Evolutionary conservation across 1,139 yeast genomes (phyloP).

Genomic region (Geotrichum phurueaensis): DNA sequence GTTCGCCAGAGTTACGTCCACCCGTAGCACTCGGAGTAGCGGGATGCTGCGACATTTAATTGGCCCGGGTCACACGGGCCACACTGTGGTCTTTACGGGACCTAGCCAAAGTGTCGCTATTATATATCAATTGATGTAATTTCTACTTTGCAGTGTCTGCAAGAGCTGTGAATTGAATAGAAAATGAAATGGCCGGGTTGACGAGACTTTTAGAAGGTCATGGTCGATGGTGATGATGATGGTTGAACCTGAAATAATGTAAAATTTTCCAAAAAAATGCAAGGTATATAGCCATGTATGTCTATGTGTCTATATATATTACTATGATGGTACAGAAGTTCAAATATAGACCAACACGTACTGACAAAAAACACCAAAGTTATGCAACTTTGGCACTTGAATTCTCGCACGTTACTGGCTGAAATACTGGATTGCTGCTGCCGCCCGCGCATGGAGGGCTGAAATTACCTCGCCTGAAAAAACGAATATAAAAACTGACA

Average conservation of each 20-base stretch:
- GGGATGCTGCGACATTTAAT: not conserved
- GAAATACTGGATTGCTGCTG: slow-evolving; percentile 3
- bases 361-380: not conserved
- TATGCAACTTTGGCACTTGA: not conserved
- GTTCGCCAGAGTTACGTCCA: not conserved
- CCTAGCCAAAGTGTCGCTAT: not conserved
- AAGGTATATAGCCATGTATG: not conserved
- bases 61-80: not conserved
- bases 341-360: not conserved
- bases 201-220: too few relatives aligned
- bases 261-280: not conserved
- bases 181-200: too few relatives aligned
- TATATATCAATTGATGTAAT: too few relatives aligned
- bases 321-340: not conserved
- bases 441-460: slow-evolving; percentile 1
- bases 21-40: not conserved
- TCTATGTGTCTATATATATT: not conserved
- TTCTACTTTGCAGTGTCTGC: too few relatives aligned
- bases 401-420: slow-evolving; percentile 5
- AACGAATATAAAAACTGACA: slow-evolving; percentile 7
- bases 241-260: too few relatives aligned
- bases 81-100: not conserved
- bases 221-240: too few relatives aligned
- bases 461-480: slow-evolving; percentile 4
- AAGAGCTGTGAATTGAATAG: too few relatives aligned